A percentile compares a stretch with the other conserved stretches of the same genome.
Evolutionary conservation across 805 yeast species (phyloP).

Genomic region (Henningerozyma blattae): DNA sequence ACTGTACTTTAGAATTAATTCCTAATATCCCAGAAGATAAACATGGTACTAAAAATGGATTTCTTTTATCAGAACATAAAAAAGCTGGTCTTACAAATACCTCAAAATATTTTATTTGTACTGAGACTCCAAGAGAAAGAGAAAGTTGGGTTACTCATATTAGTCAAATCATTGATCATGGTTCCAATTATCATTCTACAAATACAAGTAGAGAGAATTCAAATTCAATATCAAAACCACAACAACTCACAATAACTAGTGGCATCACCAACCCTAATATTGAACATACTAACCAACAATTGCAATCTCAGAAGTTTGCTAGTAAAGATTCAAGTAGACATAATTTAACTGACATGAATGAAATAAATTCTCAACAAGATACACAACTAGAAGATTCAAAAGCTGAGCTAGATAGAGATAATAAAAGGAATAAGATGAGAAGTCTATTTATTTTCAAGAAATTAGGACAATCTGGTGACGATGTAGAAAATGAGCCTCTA

Average conservation of each 20-base stretch:
- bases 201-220: conserved; percentile 2
- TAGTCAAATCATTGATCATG: conserved; percentile 22
- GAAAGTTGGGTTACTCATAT: conserved; percentile 55
- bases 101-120: conserved; percentile 57
- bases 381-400: too few relatives aligned
- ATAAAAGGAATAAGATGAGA: conserved; percentile 35
- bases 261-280: neutral
- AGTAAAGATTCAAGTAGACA: neutral
- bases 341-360: neutral
- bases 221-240: neutral
- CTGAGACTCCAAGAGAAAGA: conserved; percentile 68
- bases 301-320: conserved; percentile 1
- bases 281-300: neutral
- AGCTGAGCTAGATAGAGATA: too few relatives aligned
- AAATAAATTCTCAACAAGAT: too few relatives aligned
- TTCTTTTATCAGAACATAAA: conserved; percentile 28
- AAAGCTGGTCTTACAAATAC: conserved; percentile 26
- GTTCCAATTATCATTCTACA: conserved; percentile 3
- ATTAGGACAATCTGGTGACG: conserved; percentile 5
- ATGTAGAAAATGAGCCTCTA: neutral
- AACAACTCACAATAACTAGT: neutral
- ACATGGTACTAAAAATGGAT: conserved; percentile 26
- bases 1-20: conserved; percentile 28
- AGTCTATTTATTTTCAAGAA: conserved; percentile 48
- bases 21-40: conserved; percentile 27